Evolutionary conservation across 2,329 filamentous ascomycete species (phyloP), one percentile per base, ranked within the genome.

Genomic region (Penicillium sp.): DNA sequence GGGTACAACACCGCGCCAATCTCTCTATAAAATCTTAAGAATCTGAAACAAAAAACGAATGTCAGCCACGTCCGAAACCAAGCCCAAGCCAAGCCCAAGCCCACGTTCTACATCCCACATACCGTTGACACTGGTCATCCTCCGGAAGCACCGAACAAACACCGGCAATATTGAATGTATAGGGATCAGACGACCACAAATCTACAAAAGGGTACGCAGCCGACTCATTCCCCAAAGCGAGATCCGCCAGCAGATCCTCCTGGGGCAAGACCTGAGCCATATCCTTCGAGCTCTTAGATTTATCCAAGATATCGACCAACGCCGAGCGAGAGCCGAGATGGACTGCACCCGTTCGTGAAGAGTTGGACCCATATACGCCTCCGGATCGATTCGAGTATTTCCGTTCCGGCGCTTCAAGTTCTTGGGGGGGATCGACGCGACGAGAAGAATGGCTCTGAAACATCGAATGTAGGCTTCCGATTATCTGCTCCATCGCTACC

Each of bases 171-270:
- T 82, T 78, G 46, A 78, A 74, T 20, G 81, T 75, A 4, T 76
- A 81, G 3, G 79, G 81, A 56, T 84, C 80, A 2, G 80, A 82
- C n/a, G 82, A 82, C 81, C 82, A 85, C 8, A 85, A 71, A 60
- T 84, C 82, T 17, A 84, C 81, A 56, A 85, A 85, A 2, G 82
- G 82, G 58, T 84, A 85, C 17, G 81, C 83, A 2, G 80, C 80
- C 32, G 79, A 81, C 58, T 84, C 81, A 58, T 84, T 84, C 58
- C 84, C 82, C 52, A 85, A 65, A 1, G 81, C 82, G 52, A 85
- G 78, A 44, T 84, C 78, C 0, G 81, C 80, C 12, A 85, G 70
- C 55, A 85, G 79, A 59, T 80, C 82, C 64, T 82, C 82, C 61
- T 80, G 80, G 17, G 84, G 71, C 9, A 84, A 68, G 57, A 81